A percentile compares a stretch with the other conserved stretches of the same genome.
These are phyloP conservation scores for Fusarium falciforme DNA, from an alignment of 2,329 filamentous ascomycete genomes.

Conservation along the genomic window DNA sequence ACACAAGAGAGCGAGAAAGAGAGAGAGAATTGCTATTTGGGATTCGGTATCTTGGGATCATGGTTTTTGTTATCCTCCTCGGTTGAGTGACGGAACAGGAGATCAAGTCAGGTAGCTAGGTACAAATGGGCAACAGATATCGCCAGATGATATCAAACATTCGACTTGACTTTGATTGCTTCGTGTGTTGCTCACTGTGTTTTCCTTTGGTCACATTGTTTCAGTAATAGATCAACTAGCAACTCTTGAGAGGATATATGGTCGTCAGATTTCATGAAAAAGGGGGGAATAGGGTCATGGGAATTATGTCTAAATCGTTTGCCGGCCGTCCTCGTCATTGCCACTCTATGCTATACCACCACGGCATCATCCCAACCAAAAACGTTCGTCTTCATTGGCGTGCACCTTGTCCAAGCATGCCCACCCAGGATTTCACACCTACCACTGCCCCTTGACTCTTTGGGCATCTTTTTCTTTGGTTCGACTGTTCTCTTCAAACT, in stretches of 20 bases:
- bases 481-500: not conserved
- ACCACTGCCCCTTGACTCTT: not conserved
- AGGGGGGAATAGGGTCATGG: constrained; percentile 40
- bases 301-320: constrained; percentile 44
- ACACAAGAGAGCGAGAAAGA: not conserved
- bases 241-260: constrained; percentile 6
- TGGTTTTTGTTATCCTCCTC: not conserved
- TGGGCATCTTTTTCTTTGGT: not conserved
- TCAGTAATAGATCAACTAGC: not conserved
- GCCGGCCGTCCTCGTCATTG: constrained; percentile 35
- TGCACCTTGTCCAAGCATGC: constrained; percentile 9
- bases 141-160: constrained; percentile 17
- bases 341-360: constrained; percentile 20
- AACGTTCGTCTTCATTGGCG: not conserved
- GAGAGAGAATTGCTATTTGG: not conserved
- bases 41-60: not conserved
- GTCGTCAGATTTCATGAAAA: constrained; percentile 17
- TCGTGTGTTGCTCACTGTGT: not conserved
- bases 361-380: not conserved
- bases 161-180: not conserved
- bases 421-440: not conserved
- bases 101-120: constrained; percentile 26
- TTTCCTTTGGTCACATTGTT: not conserved
- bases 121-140: constrained; percentile 28
- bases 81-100: not conserved